Percentiles rank a stretch among this genome's conserved stretches.
Conservation (phyloP, 257 asterid genomes). For the Forsythia viridissima region DNA sequence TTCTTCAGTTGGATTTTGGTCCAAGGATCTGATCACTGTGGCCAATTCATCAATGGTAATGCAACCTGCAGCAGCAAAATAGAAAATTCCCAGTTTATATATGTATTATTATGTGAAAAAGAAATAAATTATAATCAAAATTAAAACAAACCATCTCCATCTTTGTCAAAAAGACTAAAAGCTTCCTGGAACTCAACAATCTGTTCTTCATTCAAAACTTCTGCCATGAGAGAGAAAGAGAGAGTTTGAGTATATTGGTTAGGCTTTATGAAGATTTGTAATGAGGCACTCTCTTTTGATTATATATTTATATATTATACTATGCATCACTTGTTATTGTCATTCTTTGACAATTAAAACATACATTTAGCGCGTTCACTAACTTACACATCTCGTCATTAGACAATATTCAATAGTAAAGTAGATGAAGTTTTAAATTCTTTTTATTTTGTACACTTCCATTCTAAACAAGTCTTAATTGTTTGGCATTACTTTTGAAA, state of each 20-base stretch:
- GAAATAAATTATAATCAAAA: neutral
- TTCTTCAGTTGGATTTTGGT: slow-evolving; percentile 50
- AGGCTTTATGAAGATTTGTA: slow-evolving; percentile 33
- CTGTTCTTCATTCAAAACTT: slow-evolving; percentile 38
- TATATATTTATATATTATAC: no score
- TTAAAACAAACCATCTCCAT: slow-evolving; percentile 44
- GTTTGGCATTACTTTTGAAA: no score
- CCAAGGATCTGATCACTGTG: slow-evolving; percentile 48
- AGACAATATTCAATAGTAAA: no score
- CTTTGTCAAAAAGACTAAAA: slow-evolving; percentile 49
- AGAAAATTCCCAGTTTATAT: neutral
- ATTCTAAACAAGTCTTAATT: no score
- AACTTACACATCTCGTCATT: no score
- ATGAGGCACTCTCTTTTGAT: no score
- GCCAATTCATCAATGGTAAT: slow-evolving; percentile 53
- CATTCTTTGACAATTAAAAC: no score
- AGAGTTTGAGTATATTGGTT: slow-evolving; percentile 22
- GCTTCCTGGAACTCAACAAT: slow-evolving; percentile 51
- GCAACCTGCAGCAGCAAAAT: slow-evolving; percentile 29
- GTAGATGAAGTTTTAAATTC: no score
- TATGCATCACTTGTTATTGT: no score
- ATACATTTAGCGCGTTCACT: no score
- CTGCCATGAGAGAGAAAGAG: slow-evolving; percentile 29
- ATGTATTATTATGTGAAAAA: no score
- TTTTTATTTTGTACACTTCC: no score